phyloP scores from a whole-genome alignment of 2,329 filamentous ascomycete species.

The Aspergillus spinulosporus region DNA sequence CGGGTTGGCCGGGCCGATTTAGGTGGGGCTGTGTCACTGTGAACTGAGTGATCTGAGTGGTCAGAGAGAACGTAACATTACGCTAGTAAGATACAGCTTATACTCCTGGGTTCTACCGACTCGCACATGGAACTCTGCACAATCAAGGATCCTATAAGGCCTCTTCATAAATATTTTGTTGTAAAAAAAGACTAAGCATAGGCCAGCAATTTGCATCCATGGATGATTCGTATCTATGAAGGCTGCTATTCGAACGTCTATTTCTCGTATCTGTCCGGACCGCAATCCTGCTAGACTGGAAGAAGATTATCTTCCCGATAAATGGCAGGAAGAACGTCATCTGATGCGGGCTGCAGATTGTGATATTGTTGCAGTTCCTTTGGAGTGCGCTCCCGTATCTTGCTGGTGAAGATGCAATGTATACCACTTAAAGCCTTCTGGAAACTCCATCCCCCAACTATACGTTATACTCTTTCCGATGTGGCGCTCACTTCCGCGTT shows the following conservation, averaged over 20 bases:
- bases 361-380: slow-evolving; percentile 34
- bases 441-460: slow-evolving; percentile 34
- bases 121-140: slow-evolving; percentile 23
- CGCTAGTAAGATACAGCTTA: slow-evolving; percentile 20
- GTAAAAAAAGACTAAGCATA: neutral
- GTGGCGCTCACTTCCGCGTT: slow-evolving; percentile 33
- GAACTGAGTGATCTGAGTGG: no score
- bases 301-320: slow-evolving; percentile 36
- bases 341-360: slow-evolving; percentile 36
- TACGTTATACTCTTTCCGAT: slow-evolving; percentile 33
- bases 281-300: slow-evolving; percentile 49
- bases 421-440: slow-evolving; percentile 37
- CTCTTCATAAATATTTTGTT: slow-evolving; percentile 15
- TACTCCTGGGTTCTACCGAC: slow-evolving; percentile 21
- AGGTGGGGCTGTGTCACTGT: no score
- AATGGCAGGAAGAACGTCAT: slow-evolving; percentile 31
- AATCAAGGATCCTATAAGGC: slow-evolving; percentile 16
- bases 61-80: neutral
- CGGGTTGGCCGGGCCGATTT: no score
- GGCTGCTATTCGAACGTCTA: slow-evolving; percentile 39
- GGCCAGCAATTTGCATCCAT: slow-evolving; percentile 2
- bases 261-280: slow-evolving; percentile 42
- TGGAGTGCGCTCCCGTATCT: slow-evolving; percentile 31
- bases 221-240: slow-evolving; percentile 37
- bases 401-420: slow-evolving; percentile 40